Evolutionary conservation across 2,329 filamentous ascomycete genomes (phyloP), one percentile per base, ranked within the genome.

Genomic region (Fusarium pseudonygamai): DNA sequence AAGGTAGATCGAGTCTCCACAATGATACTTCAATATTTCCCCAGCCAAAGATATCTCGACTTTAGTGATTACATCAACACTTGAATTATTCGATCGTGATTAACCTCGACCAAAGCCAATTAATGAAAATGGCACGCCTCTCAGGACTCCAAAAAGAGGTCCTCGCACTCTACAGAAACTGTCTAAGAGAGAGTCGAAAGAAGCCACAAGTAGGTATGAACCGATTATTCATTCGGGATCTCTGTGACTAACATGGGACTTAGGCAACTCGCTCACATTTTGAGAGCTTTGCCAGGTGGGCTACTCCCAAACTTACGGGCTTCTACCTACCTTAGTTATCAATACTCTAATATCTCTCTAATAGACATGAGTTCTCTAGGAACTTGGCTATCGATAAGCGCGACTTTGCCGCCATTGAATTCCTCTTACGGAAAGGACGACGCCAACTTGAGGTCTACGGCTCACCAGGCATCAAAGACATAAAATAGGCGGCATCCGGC

Each of bases 61-160:
- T 50, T 60, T 22, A 24, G 18, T 49, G 40, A 13, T 39, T 53
- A 71, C 67, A 73, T 64, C 46, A 75, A 42, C 62, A 55, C 37
- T 30, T 46, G n/a, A 20, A 34, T 37, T 18, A 34, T n/a, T 50
- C 43, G 45, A 61, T 49, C 46, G 42, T n/a, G 39, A 22, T 46
- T 32, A 39, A 53, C 43, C 43, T 34, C 12, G 4, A 15, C 26
- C 26, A 28, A 49, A 60, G n/a, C n/a, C 13, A 36, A 52, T 46
- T 22, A 69, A 49, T 30, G 24, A 62, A 16, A 30, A 78, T 75
- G 71, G 78, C 73, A 55, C 79, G 79, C 60, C 85, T 95, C 32
- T 97, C 95, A 13, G 96, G 96, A 40, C 86, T 98, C n/a, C 96
- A 98, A 81, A 92, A 90, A 78, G 94, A 97, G 78, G 96, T 98